Percentiles rank a stretch among this genome's conserved stretches.
Conservation (phyloP, 75 land plant genomes). For the Picea sitchensis region DNA sequence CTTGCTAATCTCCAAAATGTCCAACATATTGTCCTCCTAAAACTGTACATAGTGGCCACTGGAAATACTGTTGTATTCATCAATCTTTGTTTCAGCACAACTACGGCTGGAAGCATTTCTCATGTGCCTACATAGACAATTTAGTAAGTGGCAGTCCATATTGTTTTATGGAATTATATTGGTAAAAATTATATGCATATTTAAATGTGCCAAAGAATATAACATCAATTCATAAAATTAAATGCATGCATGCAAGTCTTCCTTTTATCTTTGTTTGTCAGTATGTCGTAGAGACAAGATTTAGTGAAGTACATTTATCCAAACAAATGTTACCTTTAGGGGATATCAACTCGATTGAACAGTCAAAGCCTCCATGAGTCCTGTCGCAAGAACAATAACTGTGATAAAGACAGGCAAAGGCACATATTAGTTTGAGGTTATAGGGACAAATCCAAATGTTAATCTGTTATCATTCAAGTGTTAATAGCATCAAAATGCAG, state of each 20-base stretch:
- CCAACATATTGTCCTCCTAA: neutral
- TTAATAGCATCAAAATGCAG: neutral
- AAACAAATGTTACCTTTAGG: constrained; percentile 43
- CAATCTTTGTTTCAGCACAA: neutral
- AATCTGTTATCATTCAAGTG: neutral
- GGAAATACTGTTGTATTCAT: neutral
- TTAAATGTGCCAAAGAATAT: neutral
- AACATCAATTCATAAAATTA: neutral
- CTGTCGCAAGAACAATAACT: constrained; percentile 83
- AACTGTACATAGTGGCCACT: neutral
- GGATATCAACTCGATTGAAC: constrained; percentile 53
- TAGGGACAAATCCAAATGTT: neutral
- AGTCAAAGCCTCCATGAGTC: constrained; percentile 92
- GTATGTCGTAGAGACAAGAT: neutral
- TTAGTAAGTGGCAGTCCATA: neutral
- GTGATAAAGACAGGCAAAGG: constrained; percentile 10
- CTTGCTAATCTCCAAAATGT: neutral
- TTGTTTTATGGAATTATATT: neutral
- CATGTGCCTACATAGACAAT: neutral
- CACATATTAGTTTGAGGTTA: neutral
- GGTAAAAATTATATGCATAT: neutral
- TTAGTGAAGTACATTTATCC: neutral
- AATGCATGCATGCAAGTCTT: neutral
- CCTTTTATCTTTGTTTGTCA: neutral
- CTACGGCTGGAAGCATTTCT: neutral